phyloP scores from a whole-genome alignment of 1,284 basidiomycete genomes.

The Leccinum fuscescens region DNA sequence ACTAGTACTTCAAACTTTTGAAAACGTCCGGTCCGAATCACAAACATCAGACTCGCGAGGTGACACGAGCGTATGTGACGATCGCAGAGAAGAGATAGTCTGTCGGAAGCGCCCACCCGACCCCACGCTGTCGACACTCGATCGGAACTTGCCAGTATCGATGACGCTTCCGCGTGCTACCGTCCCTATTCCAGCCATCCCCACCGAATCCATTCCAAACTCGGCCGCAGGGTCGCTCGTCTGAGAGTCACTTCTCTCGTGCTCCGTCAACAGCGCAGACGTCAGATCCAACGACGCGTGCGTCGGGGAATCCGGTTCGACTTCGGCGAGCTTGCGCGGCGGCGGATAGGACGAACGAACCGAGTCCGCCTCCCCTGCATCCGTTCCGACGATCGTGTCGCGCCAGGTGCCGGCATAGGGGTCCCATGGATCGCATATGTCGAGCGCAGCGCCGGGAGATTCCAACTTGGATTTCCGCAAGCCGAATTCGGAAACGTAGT shows the following conservation, averaged over 20 bases:
- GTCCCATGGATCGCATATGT: constrained; percentile 26
- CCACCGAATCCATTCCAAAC: constrained; percentile 23
- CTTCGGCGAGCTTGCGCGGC: background rate
- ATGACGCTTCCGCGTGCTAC: constrained; percentile 32
- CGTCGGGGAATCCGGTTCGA: constrained; percentile 19
- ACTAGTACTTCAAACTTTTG: background rate
- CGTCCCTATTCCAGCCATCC: constrained; percentile 47
- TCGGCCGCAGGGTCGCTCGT: background rate
- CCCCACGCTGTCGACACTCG: constrained; percentile 12
- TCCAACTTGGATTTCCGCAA: constrained; percentile 14
- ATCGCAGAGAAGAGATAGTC: constrained; percentile 5
- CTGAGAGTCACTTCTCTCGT: constrained; percentile 22
- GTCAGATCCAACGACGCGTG: constrained; percentile 26
- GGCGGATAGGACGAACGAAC: constrained; percentile 14
- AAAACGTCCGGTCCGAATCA: constrained; percentile 9
- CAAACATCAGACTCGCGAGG: background rate
- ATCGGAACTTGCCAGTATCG: constrained; percentile 11
- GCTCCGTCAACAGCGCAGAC: constrained; percentile 35
- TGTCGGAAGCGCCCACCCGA: constrained; percentile 12
- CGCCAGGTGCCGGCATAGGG: constrained; percentile 22
- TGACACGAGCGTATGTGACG: constrained; percentile 4
- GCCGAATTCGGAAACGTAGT: constrained; percentile 27
- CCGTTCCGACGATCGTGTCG: constrained; percentile 32
- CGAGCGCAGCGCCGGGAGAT: background rate
- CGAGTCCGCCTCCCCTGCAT: constrained; percentile 21